Base-by-base conservation (phyloP, 805 yeast species). In the Blastobotrys muscicola region DNA sequence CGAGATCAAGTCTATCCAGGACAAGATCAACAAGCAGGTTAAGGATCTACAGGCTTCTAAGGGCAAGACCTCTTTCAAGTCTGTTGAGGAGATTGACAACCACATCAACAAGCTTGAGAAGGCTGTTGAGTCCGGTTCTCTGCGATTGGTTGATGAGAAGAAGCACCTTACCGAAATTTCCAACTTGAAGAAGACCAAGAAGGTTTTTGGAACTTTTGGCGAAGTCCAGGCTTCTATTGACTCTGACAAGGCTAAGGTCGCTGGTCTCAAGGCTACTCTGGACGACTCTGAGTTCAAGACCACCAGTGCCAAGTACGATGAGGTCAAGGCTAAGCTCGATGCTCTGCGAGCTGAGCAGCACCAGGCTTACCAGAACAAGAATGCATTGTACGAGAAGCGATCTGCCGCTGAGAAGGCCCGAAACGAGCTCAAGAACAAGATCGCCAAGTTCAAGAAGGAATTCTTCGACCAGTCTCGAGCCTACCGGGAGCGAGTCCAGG, bases 111-210 rank as follows among this genome's bases (percentile, higher is more conserved):
- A 55, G 47, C 75, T 86, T 58, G 97, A 92, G 61, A 74, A 72
- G 36, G 70, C 74, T 52, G 80, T 92, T 49, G 85, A 83, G 44
- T 66, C 82, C 41, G 97, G 97, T 50, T 66, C 72, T 38, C 71
- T 92, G 61, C 76, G 85, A 55, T 77, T 92, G 58, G 97, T 87
- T 43, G 95, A 90, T 50, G 99, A 92, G 74, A 82, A 85, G 70
- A 74, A 79, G 59, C 66, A 72, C 51, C 78, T 92, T 53, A 84
- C 84, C 68, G 97, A 90, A 68, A 83, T 86, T 72, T 74, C 86
- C 42, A 65, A 80, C 38, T 75, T 92, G 63, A 80, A 90, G 66
- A 86, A 85, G 67, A 68, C 83, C 60, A 78, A 80, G 59, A 82
- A 82, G 64, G 89, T 82, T 62, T 84, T 85, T 60, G 76, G 77